phyloP scores from a whole-genome alignment of 208 protist genomes.

The Leishmania major region DNA sequence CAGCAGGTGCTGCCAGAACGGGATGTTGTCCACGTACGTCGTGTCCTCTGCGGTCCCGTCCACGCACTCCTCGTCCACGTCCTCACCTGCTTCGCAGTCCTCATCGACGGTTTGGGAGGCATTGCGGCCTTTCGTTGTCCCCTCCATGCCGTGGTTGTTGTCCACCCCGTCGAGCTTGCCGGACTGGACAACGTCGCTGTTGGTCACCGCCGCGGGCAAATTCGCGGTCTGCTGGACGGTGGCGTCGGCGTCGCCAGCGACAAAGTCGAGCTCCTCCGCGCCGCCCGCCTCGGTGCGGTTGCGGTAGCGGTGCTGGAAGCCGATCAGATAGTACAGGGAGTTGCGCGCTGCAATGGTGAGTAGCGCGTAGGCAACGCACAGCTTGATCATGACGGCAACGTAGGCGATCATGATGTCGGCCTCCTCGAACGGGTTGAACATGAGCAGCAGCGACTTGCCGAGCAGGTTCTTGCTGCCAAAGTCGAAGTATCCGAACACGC shows the following conservation, averaged over 20 bases:
- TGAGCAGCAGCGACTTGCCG: constrained; percentile 49
- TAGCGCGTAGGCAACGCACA: constrained; percentile 61
- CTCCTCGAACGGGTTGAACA: constrained; percentile 62
- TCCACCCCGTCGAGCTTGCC: background rate
- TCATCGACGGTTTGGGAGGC: background rate
- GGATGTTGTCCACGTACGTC: constrained; percentile 53
- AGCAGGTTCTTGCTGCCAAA: constrained; percentile 44
- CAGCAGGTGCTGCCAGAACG: constrained; percentile 41
- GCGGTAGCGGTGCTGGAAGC: constrained; percentile 46
- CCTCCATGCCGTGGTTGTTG: background rate
- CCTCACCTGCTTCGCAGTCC: background rate
- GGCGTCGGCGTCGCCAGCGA: background rate
- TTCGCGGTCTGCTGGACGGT: background rate
- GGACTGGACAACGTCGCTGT: background rate
- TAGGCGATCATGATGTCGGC: constrained; percentile 44
- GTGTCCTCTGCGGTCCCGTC: constrained; percentile 24
- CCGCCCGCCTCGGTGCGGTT: background rate
- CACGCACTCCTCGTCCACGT: background rate
- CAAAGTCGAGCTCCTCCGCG: background rate
- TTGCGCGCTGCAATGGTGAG: constrained; percentile 48
- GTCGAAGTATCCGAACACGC: constrained; percentile 70
- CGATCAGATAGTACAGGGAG: constrained; percentile 60
- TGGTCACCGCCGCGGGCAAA: background rate
- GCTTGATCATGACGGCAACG: constrained; percentile 60
- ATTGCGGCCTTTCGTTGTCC: background rate